A percentile compares a stretch with the other conserved stretches of the same genome.
phyloP scores from a whole-genome alignment of 1,284 basidiomycete species.

The Apiotrichum sp. region DNA sequence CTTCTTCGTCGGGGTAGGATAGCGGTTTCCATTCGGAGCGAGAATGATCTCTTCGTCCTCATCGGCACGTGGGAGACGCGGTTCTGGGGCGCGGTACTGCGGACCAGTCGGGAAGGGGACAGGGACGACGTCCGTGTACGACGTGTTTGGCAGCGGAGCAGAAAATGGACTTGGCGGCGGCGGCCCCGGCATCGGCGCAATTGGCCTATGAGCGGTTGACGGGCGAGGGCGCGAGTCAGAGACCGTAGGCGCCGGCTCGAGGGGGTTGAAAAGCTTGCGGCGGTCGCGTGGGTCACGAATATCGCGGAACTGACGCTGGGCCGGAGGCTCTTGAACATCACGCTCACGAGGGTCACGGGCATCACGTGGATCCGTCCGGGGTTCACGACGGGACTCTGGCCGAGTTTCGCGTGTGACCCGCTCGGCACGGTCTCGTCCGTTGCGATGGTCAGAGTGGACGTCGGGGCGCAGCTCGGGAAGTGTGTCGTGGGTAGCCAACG shows the following conservation, averaged over 20 bases:
- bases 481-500: not conserved
- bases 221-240: too few species aligned
- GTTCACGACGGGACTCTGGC: not conserved
- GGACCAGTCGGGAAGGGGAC: slow-evolving; percentile 11
- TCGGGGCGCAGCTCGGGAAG: not conserved
- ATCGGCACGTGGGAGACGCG: slow-evolving; percentile 4
- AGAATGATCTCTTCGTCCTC: slow-evolving; percentile 4
- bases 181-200: too few species aligned
- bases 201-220: too few species aligned
- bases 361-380: not conserved
- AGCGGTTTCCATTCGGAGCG: slow-evolving; percentile 1
- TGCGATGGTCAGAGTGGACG: not conserved
- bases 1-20: slow-evolving; percentile 3
- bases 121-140: slow-evolving; percentile 9
- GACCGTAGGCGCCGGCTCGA: too few species aligned
- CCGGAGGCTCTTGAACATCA: not conserved
- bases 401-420: not conserved
- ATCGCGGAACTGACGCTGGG: not conserved
- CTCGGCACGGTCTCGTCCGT: too few species aligned
- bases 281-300: too few species aligned
- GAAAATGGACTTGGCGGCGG: too few species aligned
- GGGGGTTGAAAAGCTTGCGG: too few species aligned
- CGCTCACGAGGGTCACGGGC: not conserved
- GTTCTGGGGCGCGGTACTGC: slow-evolving; percentile 7
- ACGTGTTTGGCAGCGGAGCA: not conserved